These are phyloP conservation scores for Microcyclosporella mali DNA, from an alignment of 2,329 filamentous ascomycete genomes.

Conservation along the genomic window DNA sequence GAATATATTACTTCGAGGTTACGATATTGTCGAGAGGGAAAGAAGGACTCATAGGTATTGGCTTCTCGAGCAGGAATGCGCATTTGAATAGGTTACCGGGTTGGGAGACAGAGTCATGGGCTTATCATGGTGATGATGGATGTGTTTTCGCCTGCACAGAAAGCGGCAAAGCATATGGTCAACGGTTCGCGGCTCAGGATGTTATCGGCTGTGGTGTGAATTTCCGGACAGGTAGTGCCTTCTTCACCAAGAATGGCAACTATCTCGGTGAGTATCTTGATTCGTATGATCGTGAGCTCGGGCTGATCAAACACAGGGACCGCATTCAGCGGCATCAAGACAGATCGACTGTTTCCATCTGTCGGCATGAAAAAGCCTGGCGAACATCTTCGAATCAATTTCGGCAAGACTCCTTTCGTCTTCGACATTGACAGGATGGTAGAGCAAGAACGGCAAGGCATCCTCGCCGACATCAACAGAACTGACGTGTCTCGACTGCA, in stretches of 20 bases:
- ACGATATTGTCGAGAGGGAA: conserved; percentile 60
- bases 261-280: conserved; percentile 44
- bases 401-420: conserved; percentile 68
- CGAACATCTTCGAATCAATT: conserved; percentile 55
- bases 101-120: conserved; percentile 61
- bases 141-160: conserved; percentile 55
- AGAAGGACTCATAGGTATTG: conserved; percentile 54
- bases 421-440: conserved; percentile 89
- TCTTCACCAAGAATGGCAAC: conserved; percentile 61
- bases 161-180: conserved; percentile 53
- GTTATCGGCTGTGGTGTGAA: conserved; percentile 61
- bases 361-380: conserved; percentile 61
- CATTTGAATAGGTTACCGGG: conserved; percentile 56
- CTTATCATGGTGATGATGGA: conserved; percentile 62
- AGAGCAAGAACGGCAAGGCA: conserved; percentile 55
- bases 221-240: conserved; percentile 54
- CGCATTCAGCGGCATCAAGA: conserved; percentile 61
- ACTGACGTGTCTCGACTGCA: conserved; percentile 56
- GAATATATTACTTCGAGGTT: conserved; percentile 89
- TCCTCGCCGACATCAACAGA: conserved; percentile 57
- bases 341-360: conserved; percentile 58
- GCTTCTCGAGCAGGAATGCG: conserved; percentile 55
- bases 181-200: conserved; percentile 53
- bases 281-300: neutral
- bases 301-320: conserved; percentile 45